phyloP scores from a whole-genome alignment of 2,329 filamentous ascomycete genomes.

The Dendrostoma leiphaemia region DNA sequence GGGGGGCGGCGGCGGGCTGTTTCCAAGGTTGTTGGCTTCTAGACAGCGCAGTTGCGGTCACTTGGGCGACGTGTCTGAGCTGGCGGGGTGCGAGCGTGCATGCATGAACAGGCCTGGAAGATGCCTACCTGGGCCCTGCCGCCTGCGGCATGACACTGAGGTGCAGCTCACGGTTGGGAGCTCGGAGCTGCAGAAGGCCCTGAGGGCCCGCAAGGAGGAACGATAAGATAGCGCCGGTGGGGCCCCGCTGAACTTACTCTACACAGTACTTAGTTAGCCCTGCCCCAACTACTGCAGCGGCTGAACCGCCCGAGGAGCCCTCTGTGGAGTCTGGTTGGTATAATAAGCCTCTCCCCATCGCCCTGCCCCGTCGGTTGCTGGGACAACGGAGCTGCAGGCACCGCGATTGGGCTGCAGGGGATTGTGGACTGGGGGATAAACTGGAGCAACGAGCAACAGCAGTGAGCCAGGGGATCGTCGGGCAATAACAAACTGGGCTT shows the following conservation, averaged over 20 bases:
- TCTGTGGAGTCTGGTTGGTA: not conserved
- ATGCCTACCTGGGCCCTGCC: not conserved
- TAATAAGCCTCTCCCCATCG: too few relatives aligned
- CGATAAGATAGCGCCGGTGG: too few relatives aligned
- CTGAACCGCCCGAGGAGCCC: not conserved
- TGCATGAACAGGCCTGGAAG: not conserved
- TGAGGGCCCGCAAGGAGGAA: too few relatives aligned
- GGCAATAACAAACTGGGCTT: too few relatives aligned
- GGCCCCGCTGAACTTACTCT: too few relatives aligned
- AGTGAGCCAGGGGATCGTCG: too few relatives aligned
- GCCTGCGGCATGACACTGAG: too few relatives aligned
- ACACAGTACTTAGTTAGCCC: too few relatives aligned
- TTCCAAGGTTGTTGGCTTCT: slow-evolving; percentile 1
- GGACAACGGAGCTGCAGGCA: not conserved
- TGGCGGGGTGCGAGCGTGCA: not conserved
- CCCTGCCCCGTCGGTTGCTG: not conserved
- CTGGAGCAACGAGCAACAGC: not conserved
- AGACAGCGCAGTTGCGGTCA: not conserved
- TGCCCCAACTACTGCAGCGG: too few relatives aligned
- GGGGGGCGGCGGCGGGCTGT: too few relatives aligned
- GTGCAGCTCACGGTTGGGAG: too few relatives aligned
- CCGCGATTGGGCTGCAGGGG: not conserved
- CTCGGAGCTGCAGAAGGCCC: too few relatives aligned
- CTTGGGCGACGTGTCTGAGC: slow-evolving; percentile 1
- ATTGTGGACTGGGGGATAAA: not conserved